phyloP scores from a whole-genome alignment of 805 yeast species.

The Metschnikowia koreensis region DNA sequence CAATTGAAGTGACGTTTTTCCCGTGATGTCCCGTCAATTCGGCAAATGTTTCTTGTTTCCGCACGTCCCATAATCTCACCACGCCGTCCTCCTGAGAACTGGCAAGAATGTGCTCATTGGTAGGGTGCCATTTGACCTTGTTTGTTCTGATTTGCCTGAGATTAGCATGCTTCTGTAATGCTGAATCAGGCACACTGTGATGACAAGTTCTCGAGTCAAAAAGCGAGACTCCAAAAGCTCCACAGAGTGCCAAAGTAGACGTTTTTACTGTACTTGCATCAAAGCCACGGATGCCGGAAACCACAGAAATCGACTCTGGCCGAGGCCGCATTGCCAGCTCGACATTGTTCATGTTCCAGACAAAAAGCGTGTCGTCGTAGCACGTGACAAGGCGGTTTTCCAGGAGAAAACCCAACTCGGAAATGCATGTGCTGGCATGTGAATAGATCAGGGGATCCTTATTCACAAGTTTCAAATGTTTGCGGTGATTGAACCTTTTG shows the following conservation, averaged over 20 bases:
- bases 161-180: constrained; percentile 8
- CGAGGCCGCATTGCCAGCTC: constrained; percentile 36
- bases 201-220: constrained; percentile 62
- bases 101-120: constrained; percentile 59
- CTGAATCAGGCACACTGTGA: constrained; percentile 32
- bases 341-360: constrained; percentile 70
- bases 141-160: constrained; percentile 31
- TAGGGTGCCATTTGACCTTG: constrained; percentile 61
- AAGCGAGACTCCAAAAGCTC: constrained; percentile 70
- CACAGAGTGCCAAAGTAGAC: constrained; percentile 56
- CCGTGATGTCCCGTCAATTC: constrained; percentile 56
- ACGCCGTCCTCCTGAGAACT: constrained; percentile 58
- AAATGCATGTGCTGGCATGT: constrained; percentile 25
- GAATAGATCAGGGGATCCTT: constrained; percentile 21
- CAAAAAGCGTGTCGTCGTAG: constrained; percentile 66
- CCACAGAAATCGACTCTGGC: constrained; percentile 55
- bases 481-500: constrained; percentile 75
- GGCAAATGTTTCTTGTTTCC: constrained; percentile 56
- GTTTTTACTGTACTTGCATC: constrained; percentile 27
- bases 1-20: constrained; percentile 48
- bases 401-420: constrained; percentile 27
- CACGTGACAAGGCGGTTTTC: constrained; percentile 54
- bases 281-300: constrained; percentile 50
- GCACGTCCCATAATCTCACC: constrained; percentile 72
- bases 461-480: constrained; percentile 47